These are phyloP conservation scores for Echinosophora koreensis DNA, from an alignment of 306 rosid genomes.

Conservation along the genomic window DNA sequence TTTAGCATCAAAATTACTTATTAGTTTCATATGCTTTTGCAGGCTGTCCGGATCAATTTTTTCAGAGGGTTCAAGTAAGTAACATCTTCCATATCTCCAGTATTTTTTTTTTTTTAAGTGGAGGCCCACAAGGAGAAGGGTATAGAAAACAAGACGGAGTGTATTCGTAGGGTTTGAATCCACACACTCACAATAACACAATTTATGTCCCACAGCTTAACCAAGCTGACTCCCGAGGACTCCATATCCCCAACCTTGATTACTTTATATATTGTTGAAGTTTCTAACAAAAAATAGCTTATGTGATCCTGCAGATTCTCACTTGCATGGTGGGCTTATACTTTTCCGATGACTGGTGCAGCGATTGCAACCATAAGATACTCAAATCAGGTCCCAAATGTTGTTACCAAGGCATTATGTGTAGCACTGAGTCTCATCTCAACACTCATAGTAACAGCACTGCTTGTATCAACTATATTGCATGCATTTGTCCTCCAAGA, in stretches of 20 bases:
- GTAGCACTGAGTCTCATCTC: conserved; percentile 59
- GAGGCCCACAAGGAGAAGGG: no score
- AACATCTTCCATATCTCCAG: not conserved
- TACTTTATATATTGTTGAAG: not conserved
- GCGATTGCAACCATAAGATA: conserved; percentile 90
- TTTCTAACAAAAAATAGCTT: conserved; percentile 38
- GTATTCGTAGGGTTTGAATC: no score
- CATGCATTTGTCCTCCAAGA: conserved; percentile 79
- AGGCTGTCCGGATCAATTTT: conserved; percentile 86
- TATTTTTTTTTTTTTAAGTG: no score
- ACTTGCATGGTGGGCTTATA: conserved; percentile 98
- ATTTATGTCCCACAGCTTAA: no score
- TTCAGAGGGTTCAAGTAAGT: conserved; percentile 86
- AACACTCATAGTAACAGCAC: conserved; percentile 61
- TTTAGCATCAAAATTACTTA: conserved; percentile 17
- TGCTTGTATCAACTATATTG: conserved; percentile 65
- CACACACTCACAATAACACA: no score
- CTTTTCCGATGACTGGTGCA: conserved; percentile 98
- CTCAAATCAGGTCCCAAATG: conserved; percentile 69
- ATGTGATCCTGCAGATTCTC: conserved; percentile 69
- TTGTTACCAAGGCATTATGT: conserved; percentile 62
- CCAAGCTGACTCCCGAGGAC: no score
- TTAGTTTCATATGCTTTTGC: conserved; percentile 44
- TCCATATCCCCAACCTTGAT: not conserved
- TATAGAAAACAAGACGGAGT: no score